Base-by-base conservation (phyloP, 2,329 filamentous ascomycete species). In the Didymella arachidicola region DNA sequence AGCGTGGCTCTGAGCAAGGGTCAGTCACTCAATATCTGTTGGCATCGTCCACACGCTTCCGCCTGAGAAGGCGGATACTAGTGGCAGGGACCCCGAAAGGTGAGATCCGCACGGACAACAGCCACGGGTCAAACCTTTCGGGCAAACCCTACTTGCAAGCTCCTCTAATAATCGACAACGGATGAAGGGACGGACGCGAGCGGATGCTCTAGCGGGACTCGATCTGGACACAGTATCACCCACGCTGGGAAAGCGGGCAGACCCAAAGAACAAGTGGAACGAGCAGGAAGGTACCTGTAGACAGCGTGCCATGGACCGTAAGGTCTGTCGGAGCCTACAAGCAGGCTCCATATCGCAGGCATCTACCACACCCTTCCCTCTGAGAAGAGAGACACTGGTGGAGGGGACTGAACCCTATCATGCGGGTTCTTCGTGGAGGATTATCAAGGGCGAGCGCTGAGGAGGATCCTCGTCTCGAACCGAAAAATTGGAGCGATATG, bases 21-120 rank as follows among this genome's bases (percentile, higher is more conserved):
- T 25, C 6, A 19, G 41, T 19, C 3, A 26, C 25, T 68, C 65
- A 39, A 71, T 67, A 61, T 66, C 71, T 64, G 60, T 63, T 67
- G 70, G 67, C 67, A 59, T 72, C 70, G 69, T 70, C 69, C 69
- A 64, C 70, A 53, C 63, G 47, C 56, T 59, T 55, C 57, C 41
- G 34, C 53, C 62, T 64, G 60, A 64, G 41, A 66, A 66, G 55
- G 59, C 43, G 44, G 45, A 53, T 61, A 64, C 64, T 59, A 58
- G 64, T 63, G 67, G 65, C 60, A 63, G 69, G 69, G 47, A 52
- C 50, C 47, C 63, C 4, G 14, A 42, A 14, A 43, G 41, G 25
- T 43, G 11, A 26, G 22, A 43, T 36, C 32, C 6, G 32, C n/a
- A 14, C 6, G 32, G 5, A 16, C 16, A n/a, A 14, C n/a, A 36